Evolutionary conservation across 768 basidiomycete species (phyloP).

Genomic region (Pleurotus tuber-regium): DNA sequence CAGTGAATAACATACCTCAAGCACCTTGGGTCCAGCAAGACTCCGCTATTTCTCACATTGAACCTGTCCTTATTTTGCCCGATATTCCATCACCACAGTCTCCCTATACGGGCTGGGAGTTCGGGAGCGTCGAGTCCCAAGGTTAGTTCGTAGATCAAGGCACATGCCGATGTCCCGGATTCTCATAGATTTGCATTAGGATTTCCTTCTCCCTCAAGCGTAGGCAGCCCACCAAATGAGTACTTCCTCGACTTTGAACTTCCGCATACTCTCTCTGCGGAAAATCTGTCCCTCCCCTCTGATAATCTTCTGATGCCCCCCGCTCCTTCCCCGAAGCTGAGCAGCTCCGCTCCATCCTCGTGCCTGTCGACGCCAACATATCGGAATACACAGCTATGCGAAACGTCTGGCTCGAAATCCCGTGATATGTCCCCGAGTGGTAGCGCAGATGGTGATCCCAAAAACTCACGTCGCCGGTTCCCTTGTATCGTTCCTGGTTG

Average conservation of each 20-base stretch:
- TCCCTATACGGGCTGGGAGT: not conserved
- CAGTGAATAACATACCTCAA: not conserved
- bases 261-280: slow-evolving; percentile 5
- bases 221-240: slow-evolving; percentile 3
- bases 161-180: too few species aligned
- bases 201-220: slow-evolving; percentile 6
- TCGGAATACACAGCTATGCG: slow-evolving; percentile 3
- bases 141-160: too few species aligned
- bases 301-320: not conserved
- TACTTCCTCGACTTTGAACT: slow-evolving; percentile 10
- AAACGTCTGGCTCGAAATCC: slow-evolving; percentile 16
- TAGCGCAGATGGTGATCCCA: slow-evolving; percentile 29
- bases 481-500: slow-evolving; percentile 48
- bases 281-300: slow-evolving; percentile 6
- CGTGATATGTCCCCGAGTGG: slow-evolving; percentile 31
- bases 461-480: slow-evolving; percentile 37
- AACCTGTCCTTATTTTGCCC: not conserved
- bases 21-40: not conserved
- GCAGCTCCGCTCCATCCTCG: slow-evolving; percentile 16
- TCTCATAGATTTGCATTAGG: too few species aligned
- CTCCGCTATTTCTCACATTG: not conserved
- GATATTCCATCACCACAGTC: not conserved
- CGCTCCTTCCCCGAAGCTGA: slow-evolving; percentile 8
- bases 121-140: slow-evolving; percentile 6
- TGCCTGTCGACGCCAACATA: slow-evolving; percentile 13